Percentiles rank a stretch among this genome's conserved stretches.
Evolutionary conservation across 2,329 filamentous ascomycete genomes (phyloP).

Genomic region (Truncatella angustata): DNA sequence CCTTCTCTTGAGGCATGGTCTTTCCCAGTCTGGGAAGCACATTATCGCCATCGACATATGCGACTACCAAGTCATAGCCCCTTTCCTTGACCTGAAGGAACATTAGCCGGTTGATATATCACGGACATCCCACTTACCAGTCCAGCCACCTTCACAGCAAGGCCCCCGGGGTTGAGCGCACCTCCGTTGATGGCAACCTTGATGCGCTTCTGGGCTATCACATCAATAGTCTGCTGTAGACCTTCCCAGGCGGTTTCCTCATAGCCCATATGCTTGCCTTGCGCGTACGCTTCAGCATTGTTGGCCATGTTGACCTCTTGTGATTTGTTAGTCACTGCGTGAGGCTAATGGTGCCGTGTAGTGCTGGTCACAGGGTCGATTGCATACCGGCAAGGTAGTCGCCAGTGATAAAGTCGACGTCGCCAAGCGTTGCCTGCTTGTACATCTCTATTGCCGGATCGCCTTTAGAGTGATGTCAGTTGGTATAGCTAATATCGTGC

Average conservation of each 20-base stretch:
- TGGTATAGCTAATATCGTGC: neutral
- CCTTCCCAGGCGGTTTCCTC: conserved; percentile 22
- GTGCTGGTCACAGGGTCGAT: neutral
- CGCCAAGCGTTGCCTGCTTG: conserved; percentile 2
- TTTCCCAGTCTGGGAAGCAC: conserved; percentile 17
- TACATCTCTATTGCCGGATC: neutral
- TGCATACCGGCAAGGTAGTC: conserved; percentile 12
- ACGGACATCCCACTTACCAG: neutral
- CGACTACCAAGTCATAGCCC: conserved; percentile 32
- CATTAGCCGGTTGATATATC: neutral
- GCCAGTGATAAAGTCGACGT: conserved; percentile 13
- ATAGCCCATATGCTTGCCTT: conserved; percentile 14
- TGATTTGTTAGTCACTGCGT: too few species aligned
- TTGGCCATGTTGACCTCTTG: conserved; percentile 18
- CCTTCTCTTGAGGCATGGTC: neutral
- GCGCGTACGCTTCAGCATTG: conserved; percentile 12
- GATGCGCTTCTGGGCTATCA: conserved; percentile 35
- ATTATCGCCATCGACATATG: conserved; percentile 43
- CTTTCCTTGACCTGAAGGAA: neutral
- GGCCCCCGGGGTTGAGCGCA: conserved; percentile 46
- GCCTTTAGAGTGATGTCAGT: neutral
- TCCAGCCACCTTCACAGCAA: conserved; percentile 30
- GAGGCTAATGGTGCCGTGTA: neutral
- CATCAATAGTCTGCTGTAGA: conserved; percentile 14
- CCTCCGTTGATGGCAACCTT: conserved; percentile 52